phyloP scores from a whole-genome alignment of 2,329 filamentous ascomycete genomes.

The Colletotrichum brevisporum region DNA sequence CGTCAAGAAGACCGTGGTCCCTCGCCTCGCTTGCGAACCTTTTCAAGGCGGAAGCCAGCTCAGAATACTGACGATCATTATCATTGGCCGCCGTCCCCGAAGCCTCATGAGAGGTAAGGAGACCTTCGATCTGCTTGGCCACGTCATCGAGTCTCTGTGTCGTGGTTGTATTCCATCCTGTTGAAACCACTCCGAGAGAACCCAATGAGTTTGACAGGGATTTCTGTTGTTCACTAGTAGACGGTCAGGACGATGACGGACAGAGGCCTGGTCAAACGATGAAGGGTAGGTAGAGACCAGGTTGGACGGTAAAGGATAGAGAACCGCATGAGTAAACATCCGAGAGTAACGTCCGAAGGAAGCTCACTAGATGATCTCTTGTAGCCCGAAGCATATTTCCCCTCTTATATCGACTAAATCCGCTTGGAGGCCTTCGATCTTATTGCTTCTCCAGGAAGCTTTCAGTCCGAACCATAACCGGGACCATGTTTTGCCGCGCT shows the following conservation, averaged over 20 bases:
- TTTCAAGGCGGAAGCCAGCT: neutral
- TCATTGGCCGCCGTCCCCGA: no score
- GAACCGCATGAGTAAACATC: no score
- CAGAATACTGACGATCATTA: no score
- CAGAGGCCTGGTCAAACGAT: no score
- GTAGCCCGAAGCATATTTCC: no score
- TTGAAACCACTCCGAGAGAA: neutral
- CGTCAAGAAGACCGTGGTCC: neutral
- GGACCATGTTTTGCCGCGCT: neutral
- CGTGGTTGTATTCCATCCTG: neutral
- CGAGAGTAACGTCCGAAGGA: no score
- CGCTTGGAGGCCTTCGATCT: neutral
- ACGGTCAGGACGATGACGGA: no score
- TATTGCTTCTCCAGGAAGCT: neutral
- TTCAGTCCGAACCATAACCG: neutral
- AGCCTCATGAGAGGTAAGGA: no score
- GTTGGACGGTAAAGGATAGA: no score
- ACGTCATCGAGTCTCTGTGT: neutral
- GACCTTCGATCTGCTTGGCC: neutral
- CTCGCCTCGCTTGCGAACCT: neutral
- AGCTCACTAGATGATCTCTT: no score
- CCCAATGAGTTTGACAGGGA: neutral
- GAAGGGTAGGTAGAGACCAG: no score
- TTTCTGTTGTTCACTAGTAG: neutral
- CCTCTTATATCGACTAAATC: no score